phyloP scores from a whole-genome alignment of 2,329 filamentous ascomycete genomes.

The Diplodia scrobiculata region DNA sequence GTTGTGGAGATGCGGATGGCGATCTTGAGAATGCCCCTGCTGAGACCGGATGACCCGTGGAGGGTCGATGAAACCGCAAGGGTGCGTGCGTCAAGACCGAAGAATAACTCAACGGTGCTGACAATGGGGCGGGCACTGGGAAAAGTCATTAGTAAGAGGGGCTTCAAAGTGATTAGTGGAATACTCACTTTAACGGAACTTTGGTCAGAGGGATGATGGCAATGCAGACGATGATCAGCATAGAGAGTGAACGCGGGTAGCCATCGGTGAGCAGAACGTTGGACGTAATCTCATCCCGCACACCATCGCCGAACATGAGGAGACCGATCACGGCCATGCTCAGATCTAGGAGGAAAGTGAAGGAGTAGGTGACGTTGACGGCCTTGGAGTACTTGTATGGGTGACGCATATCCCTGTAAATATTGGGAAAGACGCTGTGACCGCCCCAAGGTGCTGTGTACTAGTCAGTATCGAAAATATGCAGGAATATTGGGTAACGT shows the following conservation, averaged over 20 bases:
- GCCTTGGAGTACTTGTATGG: constrained; percentile 77
- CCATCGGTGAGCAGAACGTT: constrained; percentile 77
- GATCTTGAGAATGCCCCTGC: constrained; percentile 61
- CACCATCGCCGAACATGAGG: constrained; percentile 92
- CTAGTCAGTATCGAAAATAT: constrained; percentile 25
- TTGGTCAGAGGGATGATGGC: constrained; percentile 94
- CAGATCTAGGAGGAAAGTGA: constrained; percentile 80
- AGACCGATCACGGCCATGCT: constrained; percentile 80
- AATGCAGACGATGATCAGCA: constrained; percentile 82
- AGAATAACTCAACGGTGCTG: constrained; percentile 77
- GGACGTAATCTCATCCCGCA: constrained; percentile 84
- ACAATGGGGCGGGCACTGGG: constrained; percentile 77
- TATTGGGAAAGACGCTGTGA: constrained; percentile 79
- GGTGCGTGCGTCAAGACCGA: constrained; percentile 66
- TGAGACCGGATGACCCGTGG: constrained; percentile 58
- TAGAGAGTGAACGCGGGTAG: constrained; percentile 72
- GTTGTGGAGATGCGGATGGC: constrained; percentile 67
- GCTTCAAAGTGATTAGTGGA: neutral
- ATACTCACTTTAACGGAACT: constrained; percentile 64
- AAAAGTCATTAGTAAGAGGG: constrained; percentile 41
- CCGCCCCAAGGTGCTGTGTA: constrained; percentile 65
- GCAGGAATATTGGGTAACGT: constrained; percentile 32
- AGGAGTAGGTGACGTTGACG: constrained; percentile 78
- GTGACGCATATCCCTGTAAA: constrained; percentile 76
- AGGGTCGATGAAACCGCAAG: constrained; percentile 55